A percentile compares a stretch with the other conserved stretches of the same genome.
Evolutionary conservation across 139 green algal species (phyloP).

Genomic region (Tetraselmis striata): DNA sequence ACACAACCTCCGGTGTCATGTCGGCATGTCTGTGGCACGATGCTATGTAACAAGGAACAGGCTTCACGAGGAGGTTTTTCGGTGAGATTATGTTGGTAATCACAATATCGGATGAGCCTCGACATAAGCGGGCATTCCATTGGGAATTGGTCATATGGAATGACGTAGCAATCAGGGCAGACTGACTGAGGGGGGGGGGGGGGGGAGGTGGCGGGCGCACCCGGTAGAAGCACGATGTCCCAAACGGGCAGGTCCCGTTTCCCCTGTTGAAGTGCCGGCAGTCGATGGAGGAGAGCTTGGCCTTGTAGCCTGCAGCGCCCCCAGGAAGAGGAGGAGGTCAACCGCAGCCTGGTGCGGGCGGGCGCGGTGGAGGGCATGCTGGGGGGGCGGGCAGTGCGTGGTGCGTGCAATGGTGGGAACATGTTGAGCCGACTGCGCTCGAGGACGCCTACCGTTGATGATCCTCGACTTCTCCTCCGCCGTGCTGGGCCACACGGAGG

Average conservation of each 20-base stretch:
- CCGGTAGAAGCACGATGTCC: conserved; percentile 76
- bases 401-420: too few relatives aligned
- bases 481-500: conserved; percentile 48
- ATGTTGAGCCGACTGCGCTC: too few relatives aligned
- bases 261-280: conserved; percentile 58
- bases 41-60: too few relatives aligned
- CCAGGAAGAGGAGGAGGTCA: conserved; percentile 34
- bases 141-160: too few relatives aligned
- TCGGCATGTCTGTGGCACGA: too few relatives aligned
- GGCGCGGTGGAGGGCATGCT: too few relatives aligned
- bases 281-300: conserved; percentile 40
- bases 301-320: conserved; percentile 38
- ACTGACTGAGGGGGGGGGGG: conserved; percentile 32
- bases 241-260: conserved; percentile 65
- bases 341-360: conserved; percentile 45
- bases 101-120: too few relatives aligned
- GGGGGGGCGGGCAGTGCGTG: not conserved
- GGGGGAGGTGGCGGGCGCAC: not conserved
- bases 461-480: not conserved
- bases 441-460: not conserved
- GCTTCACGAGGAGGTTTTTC: too few relatives aligned
- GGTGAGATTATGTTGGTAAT: too few relatives aligned
- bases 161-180: not conserved
- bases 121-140: too few relatives aligned
- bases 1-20: too few relatives aligned